phyloP scores from a whole-genome alignment of 177 flowering plant species.

The Telopea speciosissima region DNA sequence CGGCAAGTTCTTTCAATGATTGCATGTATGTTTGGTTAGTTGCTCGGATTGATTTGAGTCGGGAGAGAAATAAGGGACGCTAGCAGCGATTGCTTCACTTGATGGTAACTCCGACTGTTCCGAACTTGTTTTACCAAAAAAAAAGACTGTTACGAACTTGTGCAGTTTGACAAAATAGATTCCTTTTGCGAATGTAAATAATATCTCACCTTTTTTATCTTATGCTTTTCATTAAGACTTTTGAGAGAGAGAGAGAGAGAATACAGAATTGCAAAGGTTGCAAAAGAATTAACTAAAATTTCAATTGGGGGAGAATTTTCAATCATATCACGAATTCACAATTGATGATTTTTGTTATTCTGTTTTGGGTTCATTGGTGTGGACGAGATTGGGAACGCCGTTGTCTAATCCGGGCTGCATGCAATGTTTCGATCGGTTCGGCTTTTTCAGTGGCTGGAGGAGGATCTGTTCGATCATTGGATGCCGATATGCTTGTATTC shows the following conservation, averaged over 20 bases:
- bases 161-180: not conserved
- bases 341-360: not conserved
- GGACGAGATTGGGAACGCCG: not conserved
- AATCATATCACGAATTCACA: not conserved
- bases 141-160: conserved; percentile 1
- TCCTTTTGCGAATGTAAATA: not conserved
- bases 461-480: not conserved
- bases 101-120: conserved; percentile 10
- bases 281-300: not conserved
- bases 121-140: too few relatives aligned
- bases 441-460: too few relatives aligned
- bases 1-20: conserved; percentile 19
- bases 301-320: not conserved
- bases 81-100: not conserved
- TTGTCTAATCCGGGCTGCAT: not conserved
- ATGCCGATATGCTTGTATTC: not conserved
- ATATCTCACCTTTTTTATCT: not conserved
- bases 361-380: not conserved
- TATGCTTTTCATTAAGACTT: not conserved
- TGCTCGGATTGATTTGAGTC: conserved; percentile 29
- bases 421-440: too few relatives aligned
- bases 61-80: not conserved
- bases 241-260: conserved; percentile 5
- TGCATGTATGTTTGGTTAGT: conserved; percentile 24
- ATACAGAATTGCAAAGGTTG: not conserved